Evolutionary conservation across 2,329 filamentous ascomycete species (phyloP).

Genomic region (Aspergillus costaricaensis): DNA sequence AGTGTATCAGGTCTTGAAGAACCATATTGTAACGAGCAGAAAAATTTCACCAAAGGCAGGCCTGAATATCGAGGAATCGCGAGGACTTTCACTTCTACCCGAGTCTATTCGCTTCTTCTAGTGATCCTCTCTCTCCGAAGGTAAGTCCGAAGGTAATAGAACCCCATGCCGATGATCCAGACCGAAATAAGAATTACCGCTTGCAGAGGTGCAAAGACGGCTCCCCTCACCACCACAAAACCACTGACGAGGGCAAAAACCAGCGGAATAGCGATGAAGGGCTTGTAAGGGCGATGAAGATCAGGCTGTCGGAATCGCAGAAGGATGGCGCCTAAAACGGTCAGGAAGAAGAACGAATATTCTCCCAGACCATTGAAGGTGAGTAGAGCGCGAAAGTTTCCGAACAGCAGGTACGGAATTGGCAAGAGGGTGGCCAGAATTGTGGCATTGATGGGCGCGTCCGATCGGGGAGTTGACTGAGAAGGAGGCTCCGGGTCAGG

Average conservation of each 20-base stretch:
- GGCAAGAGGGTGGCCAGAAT: constrained; percentile 17
- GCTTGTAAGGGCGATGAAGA: constrained; percentile 18
- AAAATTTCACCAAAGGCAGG: neutral
- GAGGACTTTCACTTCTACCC: neutral
- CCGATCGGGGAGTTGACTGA: constrained; percentile 1
- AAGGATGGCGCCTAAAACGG: constrained; percentile 17
- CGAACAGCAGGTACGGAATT: constrained; percentile 18
- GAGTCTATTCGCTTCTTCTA: neutral
- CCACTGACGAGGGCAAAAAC: constrained; percentile 18
- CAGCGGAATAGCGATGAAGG: constrained; percentile 10
- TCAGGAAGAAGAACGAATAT: constrained; percentile 23
- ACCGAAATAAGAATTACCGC: constrained; percentile 12
- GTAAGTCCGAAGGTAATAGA: constrained; percentile 7
- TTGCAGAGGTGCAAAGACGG: constrained; percentile 18
- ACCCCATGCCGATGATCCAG: constrained; percentile 14
- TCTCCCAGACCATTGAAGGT: constrained; percentile 22
- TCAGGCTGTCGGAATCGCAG: constrained; percentile 20
- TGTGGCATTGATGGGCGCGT: constrained; percentile 20
- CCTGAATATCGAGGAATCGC: too few relatives aligned
- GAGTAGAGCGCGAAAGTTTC: constrained; percentile 20
- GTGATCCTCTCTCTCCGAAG: constrained; percentile 8
- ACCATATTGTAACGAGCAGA: neutral
- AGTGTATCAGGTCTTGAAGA: too few relatives aligned
- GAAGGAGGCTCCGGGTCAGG: neutral
- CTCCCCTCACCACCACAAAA: constrained; percentile 16